Conservation (phyloP, 345 rosid species). For the Bruguiera sexangula region DNA sequence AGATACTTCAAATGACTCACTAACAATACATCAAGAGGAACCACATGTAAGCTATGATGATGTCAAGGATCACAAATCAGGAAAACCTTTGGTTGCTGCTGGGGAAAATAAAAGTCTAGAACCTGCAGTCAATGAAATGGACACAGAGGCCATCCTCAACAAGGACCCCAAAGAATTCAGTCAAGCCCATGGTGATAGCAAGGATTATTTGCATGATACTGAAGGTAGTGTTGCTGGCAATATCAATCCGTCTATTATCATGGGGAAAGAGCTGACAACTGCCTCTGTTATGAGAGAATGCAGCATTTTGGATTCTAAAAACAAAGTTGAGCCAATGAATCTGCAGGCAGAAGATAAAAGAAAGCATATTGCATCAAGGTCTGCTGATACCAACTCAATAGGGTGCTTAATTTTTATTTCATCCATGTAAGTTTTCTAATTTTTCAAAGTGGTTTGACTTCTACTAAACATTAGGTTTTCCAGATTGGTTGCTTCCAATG, state of each 20-base stretch:
- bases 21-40: not conserved
- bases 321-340: conserved; percentile 26
- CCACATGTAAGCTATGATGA: conserved; percentile 17
- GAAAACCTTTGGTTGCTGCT: conserved; percentile 14
- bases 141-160: conserved; percentile 1
- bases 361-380: conserved; percentile 50
- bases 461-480: conserved; percentile 40
- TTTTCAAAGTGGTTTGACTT: conserved; percentile 18
- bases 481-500: conserved; percentile 44
- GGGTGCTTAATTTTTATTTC: conserved; percentile 11
- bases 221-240: conserved; percentile 24
- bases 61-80: conserved; percentile 21
- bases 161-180: conserved; percentile 12
- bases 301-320: conserved; percentile 20
- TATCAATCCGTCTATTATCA: conserved; percentile 12
- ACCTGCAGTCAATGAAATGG: conserved; percentile 12
- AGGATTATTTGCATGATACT: conserved; percentile 15
- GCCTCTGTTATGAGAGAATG: conserved; percentile 16
- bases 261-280: conserved; percentile 19
- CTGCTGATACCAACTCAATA: conserved; percentile 19
- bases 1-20: conserved; percentile 26
- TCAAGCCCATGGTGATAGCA: conserved; percentile 14
- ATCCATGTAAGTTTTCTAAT: conserved; percentile 17
- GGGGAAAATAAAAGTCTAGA: conserved; percentile 26
- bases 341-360: conserved; percentile 27